Evolutionary conservation across 2,329 filamentous ascomycete species (phyloP), one percentile per base, ranked within the genome.

Genomic region (Exserohilum turcica): DNA sequence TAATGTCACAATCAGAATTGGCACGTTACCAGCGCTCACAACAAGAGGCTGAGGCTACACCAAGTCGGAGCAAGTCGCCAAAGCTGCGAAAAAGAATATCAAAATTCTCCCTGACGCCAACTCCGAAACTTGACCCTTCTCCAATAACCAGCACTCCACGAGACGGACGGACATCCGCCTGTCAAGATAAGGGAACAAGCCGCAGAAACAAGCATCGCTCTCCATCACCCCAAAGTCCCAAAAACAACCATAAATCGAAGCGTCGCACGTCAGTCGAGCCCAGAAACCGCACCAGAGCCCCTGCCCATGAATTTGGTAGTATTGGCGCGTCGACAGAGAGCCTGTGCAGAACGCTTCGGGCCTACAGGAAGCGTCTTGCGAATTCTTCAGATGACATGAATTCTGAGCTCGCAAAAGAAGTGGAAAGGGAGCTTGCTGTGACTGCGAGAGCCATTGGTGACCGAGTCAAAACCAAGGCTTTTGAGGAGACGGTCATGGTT

Each of bases 1-100:
- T 99, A 7, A 80, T 97, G 28, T 96, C 92, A 1, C 91, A 90
- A 64, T 87, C 89, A 0, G 93, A 97, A 66, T 78, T 97, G 35
- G 89, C 91, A 7, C 90, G 92, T 56, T 92, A 96, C 47, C 80
- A 83, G 57, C 77, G 79, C 47, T 77, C 79, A 15, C 77, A 79
- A n/a, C 74, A 79, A 13, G 70, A 72, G 15, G 65, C 65, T 21
- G 56, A 57, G 28, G 53, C 57, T 4, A 71, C 71, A 5, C 74
- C 71, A 5, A 74, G 76, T 5, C 76, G 78, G n/a, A 77, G 76
- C 36, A 72, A 58, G 56, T 75, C 83, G 1, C 80, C 80, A 5
- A 78, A 80, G 39, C 60, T 85, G n/a, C 79, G 79, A 21, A 84
- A 80, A 60, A 82, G 82, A 61, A 65, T 79, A 2, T 86, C 84